Base-by-base conservation (phyloP, 805 yeast species). In the Suhomyces sp. region DNA sequence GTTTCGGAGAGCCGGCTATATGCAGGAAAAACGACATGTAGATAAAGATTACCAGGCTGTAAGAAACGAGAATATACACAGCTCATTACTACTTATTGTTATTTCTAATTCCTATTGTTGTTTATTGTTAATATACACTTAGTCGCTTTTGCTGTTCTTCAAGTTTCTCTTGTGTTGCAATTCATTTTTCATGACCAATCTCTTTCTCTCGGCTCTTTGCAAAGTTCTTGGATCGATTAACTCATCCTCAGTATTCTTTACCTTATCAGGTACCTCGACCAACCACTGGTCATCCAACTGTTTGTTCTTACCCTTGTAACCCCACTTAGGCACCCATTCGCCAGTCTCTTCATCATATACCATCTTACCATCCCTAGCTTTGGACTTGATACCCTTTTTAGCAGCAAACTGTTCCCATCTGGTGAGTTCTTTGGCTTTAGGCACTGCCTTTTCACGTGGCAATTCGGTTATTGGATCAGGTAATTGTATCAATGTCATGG, bases 301-400 rank as follows among this genome's bases (percentile, higher is more conserved):
- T 74, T 94, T 93, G 72, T 94, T 94, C 72, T 84, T 83, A 64
- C 98, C 98, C 58, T 87, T 86, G 76, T 87, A 93, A 54, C 99
- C 99, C 99, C 99, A 94, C 72, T 91, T 93, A 62, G 96, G 93
- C 55, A 87, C 97, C 99, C 99, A 94, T 72, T 91, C 92, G 48
- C 93, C 92, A 27, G 82, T 73, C 29, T 81, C 94, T 69, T 94
- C 98, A 69, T 94, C 97, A 62, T 75, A 94, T 1, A 89, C 90
- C 81, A 86, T 77, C 73, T 89, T 94, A 45, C 96, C 97, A 25
- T 88, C 85, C 68, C 86, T 91, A 54, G 88, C 89, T 78, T 89
- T 92, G 73, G 96, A 81, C 72, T 87, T 78, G 68, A 94, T 94
- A 64, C 98, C 98, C 75, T 94, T 94, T 80, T 83, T 89, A 53